Base-by-base conservation (phyloP, 225 moss, liverwort and hornwort species). In the Pseudoscleropodium purum region DNA sequence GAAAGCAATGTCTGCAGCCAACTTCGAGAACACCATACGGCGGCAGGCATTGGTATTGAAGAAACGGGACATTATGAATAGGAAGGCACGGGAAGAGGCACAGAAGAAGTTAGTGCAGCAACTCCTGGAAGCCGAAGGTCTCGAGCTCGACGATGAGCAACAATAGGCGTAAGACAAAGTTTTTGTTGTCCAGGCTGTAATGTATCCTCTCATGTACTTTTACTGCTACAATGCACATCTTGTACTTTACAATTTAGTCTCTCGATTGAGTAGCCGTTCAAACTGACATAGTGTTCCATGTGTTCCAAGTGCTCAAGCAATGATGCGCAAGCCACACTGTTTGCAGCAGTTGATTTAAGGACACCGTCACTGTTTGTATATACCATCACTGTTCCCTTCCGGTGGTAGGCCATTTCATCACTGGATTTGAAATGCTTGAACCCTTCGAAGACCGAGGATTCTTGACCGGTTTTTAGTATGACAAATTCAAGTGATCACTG, bases 41-140 rank as follows among this genome's bases (percentile, higher is more conserved):
- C 95, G 99, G 33, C 99, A 99, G 90, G 90, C 97, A 52, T 90
- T 99, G 57, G 96, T 99, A 64, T 90, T 99, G 73, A 99, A 97
- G 86, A 99, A 99, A 85, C 93, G 99, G 90, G 99, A 97, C 83
- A 92, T 99, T 68, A 85, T 93, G 83, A 92, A 95, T 86, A 97
- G 88, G 88, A 97, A 93, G 84, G 94, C 93, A 34, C 91, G 94
- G 66, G 97, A 99, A 92, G 97, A 97, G 90, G 99, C 96, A 10
- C 95, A 99, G 91, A 96, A 94, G 93, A 95, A 95, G 89, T 92
- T 99, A 33, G 95, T 99, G 47, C 95, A 95, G 88, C 93, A 97
- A 91, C 97, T 99, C 39, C 89, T 99, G 80, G 99, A 98, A 88
- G 99, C 95, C 41, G 99, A 99, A 93, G 99, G 99, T 59, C 93